These are phyloP conservation scores for Solanum piurae DNA, from an alignment of 257 asterid species.

Conservation along the genomic window DNA sequence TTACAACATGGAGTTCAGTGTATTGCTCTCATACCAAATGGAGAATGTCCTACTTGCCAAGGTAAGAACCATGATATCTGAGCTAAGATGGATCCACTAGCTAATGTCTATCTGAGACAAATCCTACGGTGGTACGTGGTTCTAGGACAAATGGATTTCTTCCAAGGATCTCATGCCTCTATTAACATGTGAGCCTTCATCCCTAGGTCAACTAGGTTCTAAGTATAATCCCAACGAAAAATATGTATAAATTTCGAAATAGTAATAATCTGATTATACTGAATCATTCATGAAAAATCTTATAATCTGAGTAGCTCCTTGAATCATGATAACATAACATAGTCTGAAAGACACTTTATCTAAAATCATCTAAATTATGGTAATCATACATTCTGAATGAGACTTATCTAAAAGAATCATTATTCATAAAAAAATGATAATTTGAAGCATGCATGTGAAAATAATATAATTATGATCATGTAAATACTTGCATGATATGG, in stretches of 20 bases:
- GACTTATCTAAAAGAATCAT: no score
- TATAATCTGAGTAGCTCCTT: no score
- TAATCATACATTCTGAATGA: no score
- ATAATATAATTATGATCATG: background rate
- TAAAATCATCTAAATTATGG: no score
- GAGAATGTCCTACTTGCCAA: background rate
- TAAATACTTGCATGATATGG: background rate
- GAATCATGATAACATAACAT: no score
- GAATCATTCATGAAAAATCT: background rate
- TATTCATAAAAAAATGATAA: no score
- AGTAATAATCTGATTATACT: no score
- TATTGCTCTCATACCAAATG: no score
- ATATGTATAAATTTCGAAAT: no score
- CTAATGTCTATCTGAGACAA: background rate
- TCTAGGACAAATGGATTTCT: background rate
- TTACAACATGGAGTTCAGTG: no score
- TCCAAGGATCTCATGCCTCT: background rate
- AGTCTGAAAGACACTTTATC: background rate
- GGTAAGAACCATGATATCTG: background rate
- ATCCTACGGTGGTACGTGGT: background rate
- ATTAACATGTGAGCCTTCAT: background rate
- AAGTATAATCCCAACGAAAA: no score
- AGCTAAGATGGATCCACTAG: background rate
- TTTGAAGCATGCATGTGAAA: background rate
- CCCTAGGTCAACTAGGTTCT: background rate